These are phyloP conservation scores for Pseudogymnoascus sp. DNA, from an alignment of 2,329 filamentous ascomycete species.

Conservation along the genomic window DNA sequence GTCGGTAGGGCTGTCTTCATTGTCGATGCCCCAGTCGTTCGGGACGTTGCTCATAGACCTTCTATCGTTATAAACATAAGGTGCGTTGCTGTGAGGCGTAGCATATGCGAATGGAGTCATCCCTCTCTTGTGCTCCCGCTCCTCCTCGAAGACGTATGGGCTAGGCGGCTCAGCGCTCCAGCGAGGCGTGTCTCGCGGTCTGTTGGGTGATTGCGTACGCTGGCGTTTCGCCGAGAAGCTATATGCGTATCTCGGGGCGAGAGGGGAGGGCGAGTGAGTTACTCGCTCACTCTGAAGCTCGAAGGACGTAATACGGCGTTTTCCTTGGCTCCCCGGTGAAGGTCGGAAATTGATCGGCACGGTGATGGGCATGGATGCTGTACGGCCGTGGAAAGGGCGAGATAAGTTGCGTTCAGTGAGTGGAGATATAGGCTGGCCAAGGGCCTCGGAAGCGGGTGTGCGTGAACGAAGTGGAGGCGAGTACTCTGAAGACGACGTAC, in stretches of 20 bases:
- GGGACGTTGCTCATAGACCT: not conserved
- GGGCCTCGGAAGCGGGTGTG: slow-evolving; percentile 20
- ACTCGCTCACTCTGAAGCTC: slow-evolving; percentile 20
- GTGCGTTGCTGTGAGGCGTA: slow-evolving; percentile 61
- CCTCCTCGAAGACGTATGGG: slow-evolving; percentile 21
- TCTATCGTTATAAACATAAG: slow-evolving; percentile 23
- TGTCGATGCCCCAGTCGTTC: slow-evolving; percentile 10
- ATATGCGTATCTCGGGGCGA: slow-evolving; percentile 3
- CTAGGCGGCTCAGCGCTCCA: slow-evolving; percentile 35
- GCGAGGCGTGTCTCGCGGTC: slow-evolving; percentile 44
- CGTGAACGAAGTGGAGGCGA: slow-evolving; percentile 20
- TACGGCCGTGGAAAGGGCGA: slow-evolving; percentile 42
- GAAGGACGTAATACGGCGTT: slow-evolving; percentile 40
- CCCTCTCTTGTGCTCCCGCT: slow-evolving; percentile 27
- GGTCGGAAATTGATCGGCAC: slow-evolving; percentile 33
- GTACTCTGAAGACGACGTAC: slow-evolving; percentile 25
- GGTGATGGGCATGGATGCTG: slow-evolving; percentile 42
- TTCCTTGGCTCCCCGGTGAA: slow-evolving; percentile 25
- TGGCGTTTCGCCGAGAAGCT: slow-evolving; percentile 20
- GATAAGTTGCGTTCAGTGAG: slow-evolving; percentile 28
- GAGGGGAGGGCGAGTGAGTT: slow-evolving; percentile 15
- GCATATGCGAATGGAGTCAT: slow-evolving; percentile 63
- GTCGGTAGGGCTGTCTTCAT: slow-evolving; percentile 18
- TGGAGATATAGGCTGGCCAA: slow-evolving; percentile 15
- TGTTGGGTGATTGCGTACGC: slow-evolving; percentile 48